These are phyloP conservation scores for Peronosclerospora sorghi DNA, from an alignment of 352 stramenopile genomes.

Conservation along the genomic window DNA sequence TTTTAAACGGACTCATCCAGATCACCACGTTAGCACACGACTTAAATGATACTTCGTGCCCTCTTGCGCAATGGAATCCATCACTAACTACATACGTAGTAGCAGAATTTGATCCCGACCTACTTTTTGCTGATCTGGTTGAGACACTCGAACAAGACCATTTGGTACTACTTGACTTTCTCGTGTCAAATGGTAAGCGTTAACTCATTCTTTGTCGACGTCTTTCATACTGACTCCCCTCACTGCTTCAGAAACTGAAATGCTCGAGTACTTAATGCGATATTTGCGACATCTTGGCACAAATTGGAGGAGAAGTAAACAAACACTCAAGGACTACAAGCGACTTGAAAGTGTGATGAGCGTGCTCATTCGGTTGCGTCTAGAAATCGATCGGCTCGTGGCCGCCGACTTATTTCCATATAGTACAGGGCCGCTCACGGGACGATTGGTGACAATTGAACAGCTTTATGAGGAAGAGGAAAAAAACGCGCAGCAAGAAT, in stretches of 20 bases:
- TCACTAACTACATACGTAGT: conserved; percentile 5
- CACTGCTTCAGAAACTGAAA: conserved; percentile 38
- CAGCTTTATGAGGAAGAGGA: conserved; percentile 30
- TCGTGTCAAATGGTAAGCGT: conserved; percentile 53
- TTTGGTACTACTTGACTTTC: conserved; percentile 53
- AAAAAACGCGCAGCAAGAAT: conserved; percentile 15
- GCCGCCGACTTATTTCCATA: conserved; percentile 43
- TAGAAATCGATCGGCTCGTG: conserved; percentile 49
- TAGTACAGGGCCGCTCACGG: conserved; percentile 28
- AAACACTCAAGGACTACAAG: conserved; percentile 9
- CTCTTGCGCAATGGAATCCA: background rate
- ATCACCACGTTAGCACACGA: conserved; percentile 7
- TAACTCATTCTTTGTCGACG: background rate
- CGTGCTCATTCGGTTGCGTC: conserved; percentile 44
- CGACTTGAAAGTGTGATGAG: conserved; percentile 32
- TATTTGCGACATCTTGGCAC: conserved; percentile 31
- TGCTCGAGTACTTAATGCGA: conserved; percentile 49
- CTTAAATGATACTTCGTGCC: background rate
- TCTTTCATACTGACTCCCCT: background rate
- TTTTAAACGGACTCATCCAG: conserved; percentile 32
- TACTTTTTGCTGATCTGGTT: conserved; percentile 52
- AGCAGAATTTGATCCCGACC: conserved; percentile 32
- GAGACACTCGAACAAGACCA: conserved; percentile 39
- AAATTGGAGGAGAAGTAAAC: conserved; percentile 21
- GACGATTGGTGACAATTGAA: conserved; percentile 39